A percentile compares a stretch with the other conserved stretches of the same genome.
These are phyloP conservation scores for Beauveria sp. DNA, from an alignment of 2,329 filamentous ascomycete species.

Conservation along the genomic window DNA sequence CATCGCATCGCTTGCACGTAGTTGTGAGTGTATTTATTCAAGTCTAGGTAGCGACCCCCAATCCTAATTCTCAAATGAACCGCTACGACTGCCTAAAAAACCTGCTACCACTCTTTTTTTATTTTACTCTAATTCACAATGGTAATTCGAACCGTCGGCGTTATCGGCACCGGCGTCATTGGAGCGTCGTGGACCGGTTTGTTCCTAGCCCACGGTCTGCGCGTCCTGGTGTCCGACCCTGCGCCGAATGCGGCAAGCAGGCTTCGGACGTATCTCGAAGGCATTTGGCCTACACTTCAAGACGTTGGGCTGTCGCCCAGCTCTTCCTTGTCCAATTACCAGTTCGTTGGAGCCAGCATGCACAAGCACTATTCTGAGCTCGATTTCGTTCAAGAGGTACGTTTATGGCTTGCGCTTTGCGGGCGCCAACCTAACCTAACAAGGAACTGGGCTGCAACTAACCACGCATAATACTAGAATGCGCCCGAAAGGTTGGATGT, in stretches of 20 bases:
- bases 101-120: not conserved
- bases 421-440: no score
- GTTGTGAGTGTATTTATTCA: not conserved
- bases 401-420: not conserved
- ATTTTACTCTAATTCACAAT: not conserved
- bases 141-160: constrained; percentile 19
- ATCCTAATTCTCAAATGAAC: not conserved
- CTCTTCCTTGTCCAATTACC: not conserved
- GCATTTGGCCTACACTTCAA: not conserved
- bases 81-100: not conserved
- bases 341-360: constrained; percentile 6
- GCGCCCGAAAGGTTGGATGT: constrained; percentile 32
- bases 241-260: constrained; percentile 26
- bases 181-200: constrained; percentile 33
- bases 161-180: constrained; percentile 26
- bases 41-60: not conserved
- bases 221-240: constrained; percentile 34
- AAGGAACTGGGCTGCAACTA: not conserved
- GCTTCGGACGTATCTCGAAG: constrained; percentile 12
- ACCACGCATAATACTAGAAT: constrained; percentile 17
- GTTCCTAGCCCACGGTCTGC: constrained; percentile 23
- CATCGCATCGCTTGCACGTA: not conserved
- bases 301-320: not conserved
- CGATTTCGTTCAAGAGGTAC: constrained; percentile 28
- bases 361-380: constrained; percentile 13